phyloP scores from a whole-genome alignment of 192 early-diverging fungal species.

The Coemansia sp. region DNA sequence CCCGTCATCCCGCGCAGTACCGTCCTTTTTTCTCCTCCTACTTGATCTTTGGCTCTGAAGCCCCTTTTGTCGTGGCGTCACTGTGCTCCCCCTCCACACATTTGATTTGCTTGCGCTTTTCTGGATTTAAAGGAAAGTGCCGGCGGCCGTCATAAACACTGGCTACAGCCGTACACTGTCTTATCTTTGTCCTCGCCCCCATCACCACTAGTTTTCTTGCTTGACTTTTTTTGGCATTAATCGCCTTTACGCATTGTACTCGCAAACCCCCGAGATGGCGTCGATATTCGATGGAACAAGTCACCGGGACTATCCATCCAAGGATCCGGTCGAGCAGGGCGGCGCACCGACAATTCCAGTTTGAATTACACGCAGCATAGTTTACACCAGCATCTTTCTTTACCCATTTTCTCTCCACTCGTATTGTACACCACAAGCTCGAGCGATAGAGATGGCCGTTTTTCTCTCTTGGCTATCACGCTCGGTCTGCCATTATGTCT shows the following conservation, averaged over 20 bases:
- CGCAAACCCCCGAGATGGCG: neutral
- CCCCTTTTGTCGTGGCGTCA: constrained; percentile 12
- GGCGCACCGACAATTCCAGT: constrained; percentile 25
- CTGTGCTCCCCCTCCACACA: constrained; percentile 17
- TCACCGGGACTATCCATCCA: constrained; percentile 46
- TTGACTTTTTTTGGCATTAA: neutral
- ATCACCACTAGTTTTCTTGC: neutral
- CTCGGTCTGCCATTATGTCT: constrained; percentile 1
- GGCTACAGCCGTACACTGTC: neutral
- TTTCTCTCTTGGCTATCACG: neutral
- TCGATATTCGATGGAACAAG: constrained; percentile 25
- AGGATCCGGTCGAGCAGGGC: constrained; percentile 43
- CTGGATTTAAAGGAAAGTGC: neutral
- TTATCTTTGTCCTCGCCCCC: neutral
- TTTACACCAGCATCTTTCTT: neutral
- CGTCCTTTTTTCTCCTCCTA: constrained; percentile 2
- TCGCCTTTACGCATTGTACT: neutral
- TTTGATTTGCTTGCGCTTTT: neutral
- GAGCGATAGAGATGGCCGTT: neutral
- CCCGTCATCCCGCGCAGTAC: constrained; percentile 9
- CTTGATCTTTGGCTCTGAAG: constrained; percentile 12
- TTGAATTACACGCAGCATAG: constrained; percentile 1
- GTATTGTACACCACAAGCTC: constrained; percentile 1
- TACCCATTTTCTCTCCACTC: neutral
- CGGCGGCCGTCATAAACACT: neutral